Base-by-base conservation (phyloP, 495 filamentous ascomycete species). In the Podospora bellae-mahoneyi region DNA sequence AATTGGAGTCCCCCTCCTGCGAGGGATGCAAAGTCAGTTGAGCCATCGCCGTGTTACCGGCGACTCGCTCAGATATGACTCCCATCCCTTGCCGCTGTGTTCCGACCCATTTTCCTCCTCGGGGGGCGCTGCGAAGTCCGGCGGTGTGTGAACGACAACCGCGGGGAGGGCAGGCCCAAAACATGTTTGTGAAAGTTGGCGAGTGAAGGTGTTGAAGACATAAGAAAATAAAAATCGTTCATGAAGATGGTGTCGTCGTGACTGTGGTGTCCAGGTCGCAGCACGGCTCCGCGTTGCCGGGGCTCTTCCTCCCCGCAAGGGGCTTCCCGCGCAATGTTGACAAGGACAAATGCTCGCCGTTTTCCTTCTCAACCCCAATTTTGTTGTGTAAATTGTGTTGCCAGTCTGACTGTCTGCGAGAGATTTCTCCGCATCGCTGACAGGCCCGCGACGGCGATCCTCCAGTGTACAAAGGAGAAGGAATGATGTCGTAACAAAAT, bases 381-480 rank as follows among this genome's bases (percentile, higher is more conserved):
- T 63, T 63, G 19, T 39, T 63, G 34, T 39, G 61, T 39, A 63
- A 63, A 53, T 62, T 63, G 57, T 26, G 7, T 20, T 26, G 63
- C 55, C 55, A 30, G 59, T 26, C 44, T 62, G 64, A 64, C 19
- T 62, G 64, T 67, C 62, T 48, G 34, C 30, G 63, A 66, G 69
- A 59, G 66, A 68, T 71, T 71, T 71, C 69, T 68, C 69, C 69
- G 65, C 69, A 66, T 32, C 66, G 53, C 53, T 44, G 60, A 39
- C 67, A 28, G 39, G 53, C 64, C 62, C 64, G 23, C 27, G 53
- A 48, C 19, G 62, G 48, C 39, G 30, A 26, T 48, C 56, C 30
- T 26, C 64, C 65, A 65, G 62, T 61, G 65, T 44, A 67, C 65
- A 67, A 63, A 70, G 57, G 61, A 62, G 62, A 68, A 57, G 48